Base-by-base conservation (phyloP, 768 basidiomycete species). In the Russula griseocarnosa region DNA sequence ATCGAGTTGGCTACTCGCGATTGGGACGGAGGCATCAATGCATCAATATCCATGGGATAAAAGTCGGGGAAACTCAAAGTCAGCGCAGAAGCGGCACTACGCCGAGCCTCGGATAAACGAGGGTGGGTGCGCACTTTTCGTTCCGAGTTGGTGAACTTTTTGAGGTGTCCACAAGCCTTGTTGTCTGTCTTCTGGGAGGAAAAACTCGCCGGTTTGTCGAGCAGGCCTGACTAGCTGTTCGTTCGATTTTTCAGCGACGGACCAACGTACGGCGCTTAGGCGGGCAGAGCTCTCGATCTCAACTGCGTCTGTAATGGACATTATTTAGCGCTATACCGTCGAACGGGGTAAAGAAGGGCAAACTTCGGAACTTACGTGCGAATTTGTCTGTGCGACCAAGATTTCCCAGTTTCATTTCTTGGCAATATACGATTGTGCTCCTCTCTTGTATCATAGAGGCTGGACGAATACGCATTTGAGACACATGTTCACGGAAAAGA, bases 241-340 rank as follows among this genome's bases (percentile, higher is more conserved):
- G 2, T 47, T 22, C n/a, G 55, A 22, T 2, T 1, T 36, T 16
- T 52, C 44, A 10, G 58, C 58, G 7, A 55, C 18, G 1, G 52
- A 42, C 63, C 63, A 64, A 28, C 63, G 63, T 34, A 64, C n/a
- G 13, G 63, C 58, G 20, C 51, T 26, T 13, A 64, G 46, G 8
- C 52, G 58, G 8, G 58, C 52, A 6, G 63, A 47, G 49, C 36
- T 16, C n/a, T 63, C 58, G 22, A 55, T 10, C 3, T 24, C 38
- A 10, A 54, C 62, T 63, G 30, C 30, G 9, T 14, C n/a, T 5
- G 3, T 13, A n/a, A 2, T 28, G 5, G 32, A 22, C 3, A 22
- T 47, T n/a, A 3, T 10, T n/a, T 3, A 47, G 4, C 7, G 1
- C 34, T 36, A 32, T n/a, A 8, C 24, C 18, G 2, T 51, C 7